Base-by-base conservation (phyloP, 805 yeast genomes). In the Pichia occidentalis region DNA sequence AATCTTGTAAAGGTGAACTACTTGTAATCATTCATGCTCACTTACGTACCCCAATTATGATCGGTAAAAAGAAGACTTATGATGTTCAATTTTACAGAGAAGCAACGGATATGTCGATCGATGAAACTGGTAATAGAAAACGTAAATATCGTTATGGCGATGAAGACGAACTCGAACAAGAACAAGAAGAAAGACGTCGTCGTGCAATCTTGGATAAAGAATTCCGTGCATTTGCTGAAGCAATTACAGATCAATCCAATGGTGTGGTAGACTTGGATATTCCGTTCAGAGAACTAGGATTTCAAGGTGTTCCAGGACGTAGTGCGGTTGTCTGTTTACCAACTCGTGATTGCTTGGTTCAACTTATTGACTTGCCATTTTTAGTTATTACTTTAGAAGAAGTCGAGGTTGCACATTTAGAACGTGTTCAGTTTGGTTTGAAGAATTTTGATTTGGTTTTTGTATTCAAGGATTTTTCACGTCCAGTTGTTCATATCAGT, bases 161-260 rank as follows among this genome's bases (percentile, higher is more conserved):
- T 59, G 98, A 92, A 61, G 98, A 92, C 61, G 98, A 92, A 64
- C 69, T 92, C 47, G 97, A 92, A 63, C 97, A 90, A 63, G 98
- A 92, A 65, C 97, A 90, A 64, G 97, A 92, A 61, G 98, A 92
- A 65, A 80, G 97, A 66, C 74, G 90, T 61, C 75, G 96, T 63
- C 84, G 95, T 53, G 83, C 85, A 18, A 75, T 85, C 26, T 73
- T 92, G 53, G 96, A 92, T 64, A 85, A 83, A 60, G 97, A 92
- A 62, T 92, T 88, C 65, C 80, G 78, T 61, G 70, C 72, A 32
- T 92, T 87, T 65, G 90, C 90, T 14, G 97, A 92, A 62, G 75
- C 80, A 45, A 88, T 92, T 48, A 80, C 95, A 11, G 96, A 86
- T 47, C 82, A 92, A 0, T 79, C 95, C 0, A 75, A 77, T 53